Evolutionary conservation across 2,329 filamentous ascomycete species (phyloP).

Genomic region (Colletotrichum falcatum): DNA sequence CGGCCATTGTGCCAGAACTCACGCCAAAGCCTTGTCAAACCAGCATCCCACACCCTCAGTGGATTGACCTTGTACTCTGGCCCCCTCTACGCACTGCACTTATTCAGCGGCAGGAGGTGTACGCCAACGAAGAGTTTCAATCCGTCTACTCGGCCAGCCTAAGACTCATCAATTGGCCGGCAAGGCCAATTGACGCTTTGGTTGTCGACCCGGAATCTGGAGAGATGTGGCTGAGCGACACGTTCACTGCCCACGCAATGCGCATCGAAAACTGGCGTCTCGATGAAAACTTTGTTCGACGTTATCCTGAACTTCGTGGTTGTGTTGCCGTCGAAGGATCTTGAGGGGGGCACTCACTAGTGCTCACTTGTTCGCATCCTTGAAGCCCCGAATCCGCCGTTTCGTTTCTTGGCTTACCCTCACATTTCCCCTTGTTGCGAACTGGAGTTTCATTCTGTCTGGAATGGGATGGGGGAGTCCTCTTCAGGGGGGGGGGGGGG

Average conservation of each 20-base stretch:
- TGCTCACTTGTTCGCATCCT: constrained; percentile 7
- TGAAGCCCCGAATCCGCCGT: neutral
- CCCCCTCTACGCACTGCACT: constrained; percentile 50
- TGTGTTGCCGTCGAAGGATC: constrained; percentile 39
- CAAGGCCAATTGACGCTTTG: constrained; percentile 44
- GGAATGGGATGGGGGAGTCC: constrained; percentile 35
- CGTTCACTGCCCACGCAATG: constrained; percentile 45
- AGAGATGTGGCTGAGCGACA: constrained; percentile 45
- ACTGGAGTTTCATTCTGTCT: constrained; percentile 33
- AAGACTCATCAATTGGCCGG: constrained; percentile 52
- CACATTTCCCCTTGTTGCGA: constrained; percentile 7
- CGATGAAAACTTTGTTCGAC: constrained; percentile 44
- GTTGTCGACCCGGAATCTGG: constrained; percentile 45
- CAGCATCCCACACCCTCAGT: constrained; percentile 47
- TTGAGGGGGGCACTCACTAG: neutral
- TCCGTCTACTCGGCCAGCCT: constrained; percentile 50
- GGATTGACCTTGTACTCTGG: constrained; percentile 51
- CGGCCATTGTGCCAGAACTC: constrained; percentile 43
- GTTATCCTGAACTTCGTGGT: constrained; percentile 46
- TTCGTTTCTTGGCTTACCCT: constrained; percentile 29
- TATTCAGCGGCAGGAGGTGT: constrained; percentile 51
- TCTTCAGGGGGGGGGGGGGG: no score
- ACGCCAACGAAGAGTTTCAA: constrained; percentile 53
- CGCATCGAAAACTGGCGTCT: constrained; percentile 46
- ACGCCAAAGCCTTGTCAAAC: constrained; percentile 47